Evolutionary conservation across 768 basidiomycete species (phyloP), one percentile per base, ranked within the genome.

Genomic region (Brasilioporus rufonigricans): DNA sequence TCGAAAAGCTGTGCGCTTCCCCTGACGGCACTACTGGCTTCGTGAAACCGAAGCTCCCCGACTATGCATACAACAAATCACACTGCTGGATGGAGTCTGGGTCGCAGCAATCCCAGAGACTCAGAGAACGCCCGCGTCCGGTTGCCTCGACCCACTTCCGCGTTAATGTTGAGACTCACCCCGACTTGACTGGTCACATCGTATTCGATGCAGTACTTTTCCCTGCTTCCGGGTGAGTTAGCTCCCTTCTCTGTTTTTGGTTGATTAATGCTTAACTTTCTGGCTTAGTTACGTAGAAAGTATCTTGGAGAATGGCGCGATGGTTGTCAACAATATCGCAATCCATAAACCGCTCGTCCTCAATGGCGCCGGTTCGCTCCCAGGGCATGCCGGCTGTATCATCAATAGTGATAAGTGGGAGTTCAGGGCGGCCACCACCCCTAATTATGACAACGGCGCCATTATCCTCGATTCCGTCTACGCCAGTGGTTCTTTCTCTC

Each of bases 121-220:
- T 72, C 7, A 55, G 65, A 24, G 50, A 58, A 23, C 62, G 63
- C 21, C 58, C 67, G 2, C 69, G 77, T 0, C 75, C 77, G 1
- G 59, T 78, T 10, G 74, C 77, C 43, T 61, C 71, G 36, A 18
- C 62, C 0, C 65, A 69, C 38, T 68, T 77, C 44, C 68, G 69
- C 12, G 55, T 80, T 31, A 79, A 54, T 35, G 65, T 55, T 9
- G 65, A 70, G 26, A 55, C 61, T 32, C 71, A 71, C 40, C 65
- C 79, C 0, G 68, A 69, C 23, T 60, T 80, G 10, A 73, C 76
- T 0, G 71, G 79, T 32, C 79, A 80, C 59, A 59, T 78, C 18
- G 76, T 80, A 36, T 70, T 72, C 26, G 74, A 74, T 1, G 76
- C 78, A 21, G 69, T 76, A 0, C 77, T 80, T 24, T 74, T 78